These are phyloP conservation scores for Fusarium illudens DNA, from an alignment of 2,329 filamentous ascomycete genomes.

Conservation along the genomic window DNA sequence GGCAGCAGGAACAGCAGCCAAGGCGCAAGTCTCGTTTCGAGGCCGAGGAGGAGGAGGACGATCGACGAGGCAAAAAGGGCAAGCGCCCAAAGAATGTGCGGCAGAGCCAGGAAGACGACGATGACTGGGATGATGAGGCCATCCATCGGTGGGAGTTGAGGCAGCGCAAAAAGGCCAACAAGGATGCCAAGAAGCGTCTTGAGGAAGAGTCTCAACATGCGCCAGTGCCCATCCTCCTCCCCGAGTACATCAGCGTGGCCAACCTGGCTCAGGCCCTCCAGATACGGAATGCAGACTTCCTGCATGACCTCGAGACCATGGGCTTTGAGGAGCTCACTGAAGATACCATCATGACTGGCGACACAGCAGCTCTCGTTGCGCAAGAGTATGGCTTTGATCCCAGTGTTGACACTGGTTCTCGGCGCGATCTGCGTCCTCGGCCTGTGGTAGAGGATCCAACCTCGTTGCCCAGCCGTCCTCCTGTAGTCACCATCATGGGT, in stretches of 20 bases:
- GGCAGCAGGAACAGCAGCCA: constrained; percentile 26
- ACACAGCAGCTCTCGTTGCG: constrained; percentile 88
- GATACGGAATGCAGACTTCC: constrained; percentile 74
- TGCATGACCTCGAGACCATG: constrained; percentile 79
- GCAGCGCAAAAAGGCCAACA: constrained; percentile 54
- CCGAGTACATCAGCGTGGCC: constrained; percentile 90
- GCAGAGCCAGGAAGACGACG: constrained; percentile 39
- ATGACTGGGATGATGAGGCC: constrained; percentile 52
- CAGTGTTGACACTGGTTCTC: constrained; percentile 72
- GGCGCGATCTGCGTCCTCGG: constrained; percentile 75
- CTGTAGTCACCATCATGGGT: constrained; percentile 98
- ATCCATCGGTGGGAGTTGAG: constrained; percentile 49
- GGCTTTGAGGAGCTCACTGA: constrained; percentile 87
- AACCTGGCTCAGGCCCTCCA: constrained; percentile 81
- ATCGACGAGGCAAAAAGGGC: constrained; percentile 35
- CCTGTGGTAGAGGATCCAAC: constrained; percentile 74
- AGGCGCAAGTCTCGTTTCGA: constrained; percentile 46
- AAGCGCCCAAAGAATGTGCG: constrained; percentile 41
- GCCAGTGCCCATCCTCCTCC: constrained; percentile 73
- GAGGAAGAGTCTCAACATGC: constrained; percentile 53
- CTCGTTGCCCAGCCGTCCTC: constrained; percentile 76
- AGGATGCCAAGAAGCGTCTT: constrained; percentile 50
- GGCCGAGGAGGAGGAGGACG: constrained; percentile 32
- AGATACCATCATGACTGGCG: constrained; percentile 88
- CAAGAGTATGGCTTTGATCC: constrained; percentile 94